Evolutionary conservation across 257 asterid genomes (phyloP).

Genomic region (Salvia splendens): DNA sequence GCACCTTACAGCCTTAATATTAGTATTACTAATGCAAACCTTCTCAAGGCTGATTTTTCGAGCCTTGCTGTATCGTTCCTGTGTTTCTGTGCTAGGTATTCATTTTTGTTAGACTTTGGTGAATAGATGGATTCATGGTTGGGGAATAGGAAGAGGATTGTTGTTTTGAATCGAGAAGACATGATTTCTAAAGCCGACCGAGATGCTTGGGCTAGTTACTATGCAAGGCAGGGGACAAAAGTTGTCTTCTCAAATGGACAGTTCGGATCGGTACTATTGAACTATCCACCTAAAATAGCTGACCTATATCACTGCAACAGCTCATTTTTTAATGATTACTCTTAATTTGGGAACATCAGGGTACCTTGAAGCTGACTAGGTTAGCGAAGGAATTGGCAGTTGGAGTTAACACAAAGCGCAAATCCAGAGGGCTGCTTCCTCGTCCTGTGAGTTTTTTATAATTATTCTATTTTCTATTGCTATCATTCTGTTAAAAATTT

Average conservation of each 20-base stretch:
- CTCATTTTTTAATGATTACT: slow-evolving; percentile 27
- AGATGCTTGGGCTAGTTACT: slow-evolving; percentile 94
- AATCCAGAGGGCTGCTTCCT: slow-evolving; percentile 85
- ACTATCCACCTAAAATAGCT: background rate
- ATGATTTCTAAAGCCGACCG: slow-evolving; percentile 90
- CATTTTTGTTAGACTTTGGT: slow-evolving; percentile 33
- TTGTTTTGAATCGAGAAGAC: slow-evolving; percentile 93
- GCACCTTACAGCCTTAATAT: slow-evolving; percentile 8
- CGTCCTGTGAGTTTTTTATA: slow-evolving; percentile 73
- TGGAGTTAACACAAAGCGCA: slow-evolving; percentile 80
- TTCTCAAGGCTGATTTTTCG: slow-evolving; percentile 2
- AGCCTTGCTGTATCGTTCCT: slow-evolving; percentile 11
- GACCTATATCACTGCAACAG: slow-evolving; percentile 4
- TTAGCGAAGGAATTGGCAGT: slow-evolving; percentile 78
- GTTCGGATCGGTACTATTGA: slow-evolving; percentile 67
- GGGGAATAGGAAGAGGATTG: slow-evolving; percentile 83
- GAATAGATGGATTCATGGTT: slow-evolving; percentile 90
- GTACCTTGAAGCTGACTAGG: slow-evolving; percentile 78
- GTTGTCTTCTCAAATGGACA: slow-evolving; percentile 81
- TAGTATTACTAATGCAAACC: slow-evolving; percentile 3
- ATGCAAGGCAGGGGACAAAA: slow-evolving; percentile 81
- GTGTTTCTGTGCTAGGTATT: slow-evolving; percentile 23
- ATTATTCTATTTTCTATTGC: background rate
- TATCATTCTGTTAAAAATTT: slow-evolving; percentile 13
- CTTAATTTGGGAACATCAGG: slow-evolving; percentile 52